Evolutionary conservation across 257 asterid genomes (phyloP).

Genomic region (Lavandula angustifolia): DNA sequence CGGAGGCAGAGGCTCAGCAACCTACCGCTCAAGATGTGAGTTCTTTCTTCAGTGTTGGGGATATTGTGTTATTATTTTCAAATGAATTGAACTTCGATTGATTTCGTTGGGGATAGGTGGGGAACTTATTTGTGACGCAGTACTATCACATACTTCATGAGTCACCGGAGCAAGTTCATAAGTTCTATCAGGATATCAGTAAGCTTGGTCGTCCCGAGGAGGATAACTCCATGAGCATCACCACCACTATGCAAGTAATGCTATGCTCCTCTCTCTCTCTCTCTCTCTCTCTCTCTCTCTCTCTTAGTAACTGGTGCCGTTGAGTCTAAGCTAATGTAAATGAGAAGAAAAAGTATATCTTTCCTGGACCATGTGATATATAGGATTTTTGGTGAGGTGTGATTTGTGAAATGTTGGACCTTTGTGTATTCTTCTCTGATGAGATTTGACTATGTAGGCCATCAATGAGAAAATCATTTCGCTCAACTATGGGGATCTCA

Average conservation of each 20-base stretch:
- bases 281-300: background rate
- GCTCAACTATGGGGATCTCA: conserved; percentile 62
- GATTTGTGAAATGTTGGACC: conserved; percentile 8
- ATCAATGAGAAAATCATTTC: conserved; percentile 78
- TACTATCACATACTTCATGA: conserved; percentile 80
- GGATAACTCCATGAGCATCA: conserved; percentile 73
- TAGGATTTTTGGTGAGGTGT: conserved; percentile 4
- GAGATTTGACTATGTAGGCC: conserved; percentile 50
- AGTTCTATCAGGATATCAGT: conserved; percentile 84
- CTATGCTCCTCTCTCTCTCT: conserved; percentile 25
- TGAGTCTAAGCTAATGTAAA: background rate
- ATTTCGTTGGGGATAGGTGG: conserved; percentile 54
- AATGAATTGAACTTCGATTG: background rate
- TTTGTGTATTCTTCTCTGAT: conserved; percentile 12
- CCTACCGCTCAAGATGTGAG: conserved; percentile 69
- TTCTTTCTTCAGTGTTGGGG: conserved; percentile 13
- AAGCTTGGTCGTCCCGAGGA: conserved; percentile 83
- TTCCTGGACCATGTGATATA: background rate
- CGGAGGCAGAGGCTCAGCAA: conserved; percentile 42
- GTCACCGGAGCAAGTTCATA: conserved; percentile 70
- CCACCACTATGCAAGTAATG: conserved; percentile 83
- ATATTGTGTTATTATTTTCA: background rate
- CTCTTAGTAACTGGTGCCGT: conserved; percentile 1
- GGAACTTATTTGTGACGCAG: conserved; percentile 86
- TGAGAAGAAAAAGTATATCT: background rate